A percentile compares a stretch with the other conserved stretches of the same genome.
Conservation (phyloP, 2,329 filamentous ascomycete genomes). For the Ceratocystis cacaofunesta region DNA sequence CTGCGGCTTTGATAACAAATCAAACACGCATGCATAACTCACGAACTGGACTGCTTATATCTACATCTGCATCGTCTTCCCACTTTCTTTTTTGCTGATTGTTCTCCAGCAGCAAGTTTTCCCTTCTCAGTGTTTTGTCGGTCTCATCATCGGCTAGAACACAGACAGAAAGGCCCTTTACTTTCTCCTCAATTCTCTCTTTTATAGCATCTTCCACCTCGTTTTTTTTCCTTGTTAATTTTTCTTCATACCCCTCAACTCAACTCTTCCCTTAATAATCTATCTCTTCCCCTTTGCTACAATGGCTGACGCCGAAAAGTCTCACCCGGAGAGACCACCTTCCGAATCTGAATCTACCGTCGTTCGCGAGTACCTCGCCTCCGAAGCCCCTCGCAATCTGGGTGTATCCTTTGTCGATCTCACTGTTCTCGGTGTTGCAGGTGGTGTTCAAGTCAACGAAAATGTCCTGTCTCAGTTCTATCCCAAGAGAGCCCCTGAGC, state of each 20-base stretch:
- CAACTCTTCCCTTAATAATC: background rate
- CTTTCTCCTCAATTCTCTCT: too few relatives aligned
- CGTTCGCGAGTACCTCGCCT: background rate
- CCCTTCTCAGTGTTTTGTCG: too few relatives aligned
- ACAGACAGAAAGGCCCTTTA: too few relatives aligned
- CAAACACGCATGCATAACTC: too few relatives aligned
- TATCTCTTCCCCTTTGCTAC: background rate
- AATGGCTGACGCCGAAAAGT: background rate
- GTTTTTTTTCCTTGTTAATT: background rate
- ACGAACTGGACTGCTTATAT: too few relatives aligned
- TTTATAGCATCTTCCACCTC: too few relatives aligned
- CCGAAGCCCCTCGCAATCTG: background rate
- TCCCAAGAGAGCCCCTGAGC: constrained; percentile 41
- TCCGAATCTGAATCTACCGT: background rate
- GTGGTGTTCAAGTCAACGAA: constrained; percentile 35
- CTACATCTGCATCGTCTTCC: too few relatives aligned
- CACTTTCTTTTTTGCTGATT: too few relatives aligned
- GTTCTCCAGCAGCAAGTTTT: too few relatives aligned
- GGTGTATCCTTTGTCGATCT: constrained; percentile 10
- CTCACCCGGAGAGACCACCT: background rate
- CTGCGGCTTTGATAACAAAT: too few relatives aligned
- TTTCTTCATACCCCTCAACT: background rate
- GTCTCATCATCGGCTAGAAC: too few relatives aligned
- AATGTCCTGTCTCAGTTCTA: constrained; percentile 47
- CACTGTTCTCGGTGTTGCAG: constrained; percentile 2